Evolutionary conservation across 768 basidiomycete species (phyloP).

Genomic region (Boletales sp.): DNA sequence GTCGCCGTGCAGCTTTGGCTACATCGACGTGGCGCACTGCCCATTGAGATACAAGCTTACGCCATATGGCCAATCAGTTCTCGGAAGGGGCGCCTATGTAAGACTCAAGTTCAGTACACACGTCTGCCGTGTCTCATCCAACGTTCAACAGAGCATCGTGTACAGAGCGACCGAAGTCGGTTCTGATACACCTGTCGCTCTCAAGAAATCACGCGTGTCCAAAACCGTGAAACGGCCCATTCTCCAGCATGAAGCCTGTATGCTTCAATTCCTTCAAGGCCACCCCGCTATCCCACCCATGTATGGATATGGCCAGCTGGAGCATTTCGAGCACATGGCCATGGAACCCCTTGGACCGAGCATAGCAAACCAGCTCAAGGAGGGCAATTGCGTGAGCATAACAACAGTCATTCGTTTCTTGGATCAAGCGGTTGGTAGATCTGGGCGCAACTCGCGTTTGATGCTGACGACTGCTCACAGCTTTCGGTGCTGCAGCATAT

Average conservation of each 20-base stretch:
- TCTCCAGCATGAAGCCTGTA: conserved; percentile 26
- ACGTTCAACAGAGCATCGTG: background rate
- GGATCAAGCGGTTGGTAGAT: background rate
- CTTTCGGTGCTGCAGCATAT: background rate
- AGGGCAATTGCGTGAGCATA: conserved; percentile 10
- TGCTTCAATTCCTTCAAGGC: conserved; percentile 27
- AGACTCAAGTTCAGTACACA: background rate
- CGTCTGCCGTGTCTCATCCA: background rate
- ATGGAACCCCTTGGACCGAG: conserved; percentile 15
- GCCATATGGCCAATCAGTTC: background rate
- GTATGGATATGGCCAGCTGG: conserved; percentile 29
- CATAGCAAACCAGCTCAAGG: conserved; percentile 16
- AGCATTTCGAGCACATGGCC: conserved; percentile 35
- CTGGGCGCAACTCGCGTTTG: background rate
- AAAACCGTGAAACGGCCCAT: conserved; percentile 26
- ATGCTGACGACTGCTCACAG: background rate
- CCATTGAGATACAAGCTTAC: too few relatives aligned
- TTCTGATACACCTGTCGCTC: conserved; percentile 11
- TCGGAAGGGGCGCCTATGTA: background rate
- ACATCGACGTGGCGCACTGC: too few relatives aligned
- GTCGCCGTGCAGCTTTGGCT: too few relatives aligned
- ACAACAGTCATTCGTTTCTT: conserved; percentile 17
- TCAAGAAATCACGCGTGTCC: conserved; percentile 34
- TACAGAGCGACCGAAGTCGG: background rate
- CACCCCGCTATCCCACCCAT: conserved; percentile 31